Evolutionary conservation across 2,329 filamentous ascomycete genomes (phyloP), one percentile per base, ranked within the genome.

Genomic region (Cercospora zeae-maydis): DNA sequence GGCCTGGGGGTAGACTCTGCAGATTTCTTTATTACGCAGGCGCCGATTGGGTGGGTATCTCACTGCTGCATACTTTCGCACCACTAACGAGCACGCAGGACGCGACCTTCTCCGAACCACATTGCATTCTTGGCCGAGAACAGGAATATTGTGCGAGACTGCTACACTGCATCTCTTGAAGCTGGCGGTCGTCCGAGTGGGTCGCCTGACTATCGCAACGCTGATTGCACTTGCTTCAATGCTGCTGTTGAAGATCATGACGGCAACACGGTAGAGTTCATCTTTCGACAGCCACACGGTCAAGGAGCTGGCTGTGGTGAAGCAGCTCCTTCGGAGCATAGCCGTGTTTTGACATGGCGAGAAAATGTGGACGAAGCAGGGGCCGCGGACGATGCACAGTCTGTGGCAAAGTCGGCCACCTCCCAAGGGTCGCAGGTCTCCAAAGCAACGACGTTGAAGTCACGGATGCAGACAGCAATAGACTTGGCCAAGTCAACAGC

Each of bases 221-320:
- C 79, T 16, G 78, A 83, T 2, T 79, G 80, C 71, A 78, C 84
- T 76, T 80, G 85, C 79, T 82, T 87, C 77, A 87, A 85, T 66
- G 85, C 86, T 53, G 84, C 84, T 6, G 79, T 92, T 42, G 83
- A 86, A 64, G 92, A 96, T 76, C 83, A 91, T 59, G 91, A 96
- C 78, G 90, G 90, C 56, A 96, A 96, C 78, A 89, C 84, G 69
- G 87, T 96, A 73, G 90, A 95, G 73, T 89, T 91, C 31, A 85
- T 93, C 55, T 89, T 86, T 74, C 80, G 81, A 58, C 78, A 74
- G 58, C 61, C 66, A 7, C 64, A 67, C 52, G 64, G 60, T 16
- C 61, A 66, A n/a, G 63, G 79, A 58, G 76, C 74, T 42, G 75
- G 75, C 74, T 63, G 66, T 74, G 66, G 77, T 49, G 76, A 70